Evolutionary conservation across 768 basidiomycete genomes (phyloP).

Genomic region (Tylopilus subfusipes): DNA sequence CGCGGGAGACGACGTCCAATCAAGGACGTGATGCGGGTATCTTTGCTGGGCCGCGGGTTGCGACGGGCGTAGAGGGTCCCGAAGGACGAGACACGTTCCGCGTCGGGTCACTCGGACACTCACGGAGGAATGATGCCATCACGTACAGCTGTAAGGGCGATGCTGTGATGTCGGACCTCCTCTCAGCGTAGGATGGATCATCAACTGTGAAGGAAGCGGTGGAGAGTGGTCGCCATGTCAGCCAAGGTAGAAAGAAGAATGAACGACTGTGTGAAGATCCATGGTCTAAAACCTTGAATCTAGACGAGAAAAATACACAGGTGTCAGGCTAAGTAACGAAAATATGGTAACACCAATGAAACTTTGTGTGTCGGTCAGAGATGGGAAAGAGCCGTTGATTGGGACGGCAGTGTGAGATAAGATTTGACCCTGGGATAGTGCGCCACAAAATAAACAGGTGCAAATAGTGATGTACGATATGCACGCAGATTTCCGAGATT

Average conservation of each 20-base stretch:
- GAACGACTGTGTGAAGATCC: background rate
- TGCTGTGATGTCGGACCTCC: constrained; percentile 12
- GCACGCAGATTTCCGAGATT: constrained; percentile 27
- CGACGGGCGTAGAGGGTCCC: constrained; percentile 18
- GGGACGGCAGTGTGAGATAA: constrained; percentile 27
- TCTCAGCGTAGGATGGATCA: constrained; percentile 5
- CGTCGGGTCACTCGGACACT: constrained; percentile 9
- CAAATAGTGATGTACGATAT: constrained; percentile 24
- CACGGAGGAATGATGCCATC: constrained; percentile 11
- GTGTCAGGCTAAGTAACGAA: background rate
- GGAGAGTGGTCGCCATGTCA: constrained; percentile 1
- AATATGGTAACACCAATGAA: background rate
- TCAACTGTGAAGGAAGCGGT: constrained; percentile 1
- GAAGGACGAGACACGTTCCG: constrained; percentile 21
- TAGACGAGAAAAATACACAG: background rate
- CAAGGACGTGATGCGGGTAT: constrained; percentile 4
- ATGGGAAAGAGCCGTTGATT: constrained; percentile 11
- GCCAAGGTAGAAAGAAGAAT: background rate
- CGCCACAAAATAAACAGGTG: constrained; percentile 26
- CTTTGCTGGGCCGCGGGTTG: constrained; percentile 17
- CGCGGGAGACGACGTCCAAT: constrained; percentile 3
- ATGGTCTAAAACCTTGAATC: constrained; percentile 14
- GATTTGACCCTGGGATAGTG: constrained; percentile 28
- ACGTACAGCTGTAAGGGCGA: constrained; percentile 22
- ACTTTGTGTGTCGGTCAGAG: background rate